phyloP scores from a whole-genome alignment of 371 early-diverging fungal species.

The Actinomucor elegans region DNA sequence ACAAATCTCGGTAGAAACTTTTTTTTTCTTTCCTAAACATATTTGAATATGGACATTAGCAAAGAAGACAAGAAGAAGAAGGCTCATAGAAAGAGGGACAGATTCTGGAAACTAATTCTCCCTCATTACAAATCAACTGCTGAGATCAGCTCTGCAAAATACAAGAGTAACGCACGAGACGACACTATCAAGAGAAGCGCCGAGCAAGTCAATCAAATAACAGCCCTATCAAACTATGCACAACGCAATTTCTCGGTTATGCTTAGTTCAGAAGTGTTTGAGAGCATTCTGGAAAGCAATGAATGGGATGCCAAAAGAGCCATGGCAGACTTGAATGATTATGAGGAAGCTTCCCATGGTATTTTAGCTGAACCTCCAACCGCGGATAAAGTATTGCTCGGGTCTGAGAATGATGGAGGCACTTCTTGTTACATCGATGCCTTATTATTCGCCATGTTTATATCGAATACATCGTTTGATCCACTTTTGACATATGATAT shows the following conservation, averaged over 20 bases:
- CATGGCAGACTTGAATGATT: constrained; percentile 28
- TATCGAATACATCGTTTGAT: constrained; percentile 51
- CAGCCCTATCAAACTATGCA: constrained; percentile 21
- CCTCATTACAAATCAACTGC: constrained; percentile 10
- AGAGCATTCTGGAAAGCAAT: constrained; percentile 24
- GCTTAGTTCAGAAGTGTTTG: constrained; percentile 17
- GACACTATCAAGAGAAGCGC: neutral
- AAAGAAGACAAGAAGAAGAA: constrained; percentile 16
- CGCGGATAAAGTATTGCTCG: constrained; percentile 8
- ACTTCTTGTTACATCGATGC: constrained; percentile 63
- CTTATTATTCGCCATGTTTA: constrained; percentile 59
- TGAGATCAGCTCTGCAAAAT: no score
- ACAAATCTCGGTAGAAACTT: no score
- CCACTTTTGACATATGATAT: constrained; percentile 26
- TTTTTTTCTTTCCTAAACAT: neutral
- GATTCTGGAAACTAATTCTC: constrained; percentile 18
- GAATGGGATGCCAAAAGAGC: constrained; percentile 38
- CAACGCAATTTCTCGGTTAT: constrained; percentile 16
- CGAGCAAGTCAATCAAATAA: constrained; percentile 15
- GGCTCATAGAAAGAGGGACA: constrained; percentile 10
- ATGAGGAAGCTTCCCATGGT: constrained; percentile 40
- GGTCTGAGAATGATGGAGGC: constrained; percentile 52
- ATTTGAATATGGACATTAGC: neutral
- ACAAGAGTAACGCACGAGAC: neutral
- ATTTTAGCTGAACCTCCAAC: constrained; percentile 20